Conservation (phyloP, 2,329 filamentous ascomycete species). For the Fusarium haematococcum region DNA sequence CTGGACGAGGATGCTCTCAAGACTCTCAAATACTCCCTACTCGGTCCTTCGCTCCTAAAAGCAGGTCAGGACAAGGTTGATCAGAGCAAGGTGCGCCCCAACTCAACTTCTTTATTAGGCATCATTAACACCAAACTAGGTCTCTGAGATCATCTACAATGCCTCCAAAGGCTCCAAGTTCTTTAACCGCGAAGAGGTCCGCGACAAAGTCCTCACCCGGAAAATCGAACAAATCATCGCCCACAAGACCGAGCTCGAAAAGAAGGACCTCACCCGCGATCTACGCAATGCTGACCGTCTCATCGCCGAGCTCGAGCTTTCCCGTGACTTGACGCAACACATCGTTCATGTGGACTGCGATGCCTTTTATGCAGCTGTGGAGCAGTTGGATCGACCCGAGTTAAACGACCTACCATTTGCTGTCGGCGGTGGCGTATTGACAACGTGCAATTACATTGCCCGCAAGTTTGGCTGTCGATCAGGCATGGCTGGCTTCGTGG, state of each 20-base stretch:
- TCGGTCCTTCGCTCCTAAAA: constrained; percentile 93
- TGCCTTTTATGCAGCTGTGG: constrained; percentile 96
- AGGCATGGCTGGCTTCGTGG: constrained; percentile 96
- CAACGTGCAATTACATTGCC: constrained; percentile 87
- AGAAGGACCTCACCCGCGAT: constrained; percentile 78
- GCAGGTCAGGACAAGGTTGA: constrained; percentile 95
- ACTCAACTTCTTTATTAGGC: no score
- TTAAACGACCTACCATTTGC: constrained; percentile 90
- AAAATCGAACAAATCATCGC: constrained; percentile 86
- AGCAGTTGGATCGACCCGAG: constrained; percentile 85
- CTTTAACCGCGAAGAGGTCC: constrained; percentile 89
- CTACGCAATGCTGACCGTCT: constrained; percentile 83
- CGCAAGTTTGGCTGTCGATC: constrained; percentile 90
- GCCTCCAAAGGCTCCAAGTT: constrained; percentile 96
- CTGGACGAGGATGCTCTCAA: constrained; percentile 33
- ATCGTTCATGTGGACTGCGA: constrained; percentile 97
- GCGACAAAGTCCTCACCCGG: constrained; percentile 83
- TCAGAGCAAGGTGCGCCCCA: constrained; percentile 75
- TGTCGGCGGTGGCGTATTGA: constrained; percentile 77
- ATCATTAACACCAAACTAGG: constrained; percentile 53
- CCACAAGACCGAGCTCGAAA: constrained; percentile 81
- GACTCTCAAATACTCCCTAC: constrained; percentile 87
- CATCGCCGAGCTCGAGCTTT: constrained; percentile 81
- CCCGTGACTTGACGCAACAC: constrained; percentile 83
- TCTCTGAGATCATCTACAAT: constrained; percentile 97